Percentiles rank a stretch among this genome's conserved stretches.
phyloP scores from a whole-genome alignment of 305 asterid genomes.

The Solanum hybrid region DNA sequence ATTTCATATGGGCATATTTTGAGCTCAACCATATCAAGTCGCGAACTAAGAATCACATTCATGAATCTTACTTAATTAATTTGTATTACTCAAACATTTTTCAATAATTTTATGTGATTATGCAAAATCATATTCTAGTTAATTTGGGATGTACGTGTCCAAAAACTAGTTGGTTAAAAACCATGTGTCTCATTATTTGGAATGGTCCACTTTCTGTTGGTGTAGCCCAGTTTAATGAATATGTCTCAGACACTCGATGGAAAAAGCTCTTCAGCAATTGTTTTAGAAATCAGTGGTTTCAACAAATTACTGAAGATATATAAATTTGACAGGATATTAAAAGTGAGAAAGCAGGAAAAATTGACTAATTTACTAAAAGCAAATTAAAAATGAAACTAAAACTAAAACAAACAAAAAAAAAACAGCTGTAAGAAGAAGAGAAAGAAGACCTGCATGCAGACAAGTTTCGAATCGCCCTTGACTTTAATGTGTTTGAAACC shows the following conservation, averaged over 20 bases:
- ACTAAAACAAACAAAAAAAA: not conserved
- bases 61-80: not conserved
- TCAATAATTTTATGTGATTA: not conserved
- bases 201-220: not conserved
- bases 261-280: not conserved
- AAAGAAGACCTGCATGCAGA: conserved; percentile 83
- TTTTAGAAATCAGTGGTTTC: not conserved
- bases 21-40: not conserved
- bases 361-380: not conserved
- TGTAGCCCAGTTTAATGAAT: not conserved
- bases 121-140: not conserved
- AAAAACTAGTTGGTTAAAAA: not conserved
- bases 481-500: conserved; percentile 76
- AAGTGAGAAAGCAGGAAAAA: not conserved
- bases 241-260: not conserved
- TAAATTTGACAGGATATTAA: not conserved
- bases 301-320: not conserved
- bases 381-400: not conserved
- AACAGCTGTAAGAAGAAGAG: not conserved
- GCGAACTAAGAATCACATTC: not conserved
- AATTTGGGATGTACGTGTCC: not conserved
- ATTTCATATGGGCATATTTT: not conserved
- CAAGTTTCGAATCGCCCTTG: conserved; percentile 93
- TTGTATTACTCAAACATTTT: not conserved
- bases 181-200: not conserved